Base-by-base conservation (phyloP, 2,329 filamentous ascomycete genomes). In the Fusarium continuum region DNA sequence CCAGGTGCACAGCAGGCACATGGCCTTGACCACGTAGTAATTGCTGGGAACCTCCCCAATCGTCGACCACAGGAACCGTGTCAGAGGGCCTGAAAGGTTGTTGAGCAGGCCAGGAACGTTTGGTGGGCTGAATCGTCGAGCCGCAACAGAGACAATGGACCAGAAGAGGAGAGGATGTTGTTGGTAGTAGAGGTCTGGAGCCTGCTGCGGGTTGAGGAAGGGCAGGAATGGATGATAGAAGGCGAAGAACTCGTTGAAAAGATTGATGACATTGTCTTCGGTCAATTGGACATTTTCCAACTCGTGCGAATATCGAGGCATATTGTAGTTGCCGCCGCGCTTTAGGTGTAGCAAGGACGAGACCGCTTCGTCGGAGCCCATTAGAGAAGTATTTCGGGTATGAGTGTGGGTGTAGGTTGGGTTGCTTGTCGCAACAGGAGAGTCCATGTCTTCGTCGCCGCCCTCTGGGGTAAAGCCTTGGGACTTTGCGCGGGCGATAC, bases 91-190 rank as follows among this genome's bases (percentile, higher is more conserved):
- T 20, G 90, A 87, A 8, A 94, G 80, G 51, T 88, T 85, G 39
- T 84, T 86, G 49, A 94, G 82, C 26, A 93, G 80, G 13, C 81
- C 82, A 2, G 85, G 84, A 58, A 90, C 88, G 46, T 74, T 77
- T 35, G 68, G 59, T 1, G 81, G 78, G 35, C 82, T 80, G 71
- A 89, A 93, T 32, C 91, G 88, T 46, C 91, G 86, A 35, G 90
- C 87, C 19, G 91, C 91, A 51, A 93, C 88, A 29, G 90, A 85
- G 39, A 93, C 81, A 56, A 94, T 89, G 41, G 90, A 85, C 93
- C 93, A 97, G 76, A 96, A 96, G 2, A 97, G 83, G 13, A 97
- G 81, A 5, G 88, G 88, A 45, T 92, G 90, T 69, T 94, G 89
- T 57, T 88, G 84, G 71, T 90, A 90, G 73, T 91, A 95, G 55